phyloP scores from a whole-genome alignment of 257 asterid species.

The Solanum bukasovii region DNA sequence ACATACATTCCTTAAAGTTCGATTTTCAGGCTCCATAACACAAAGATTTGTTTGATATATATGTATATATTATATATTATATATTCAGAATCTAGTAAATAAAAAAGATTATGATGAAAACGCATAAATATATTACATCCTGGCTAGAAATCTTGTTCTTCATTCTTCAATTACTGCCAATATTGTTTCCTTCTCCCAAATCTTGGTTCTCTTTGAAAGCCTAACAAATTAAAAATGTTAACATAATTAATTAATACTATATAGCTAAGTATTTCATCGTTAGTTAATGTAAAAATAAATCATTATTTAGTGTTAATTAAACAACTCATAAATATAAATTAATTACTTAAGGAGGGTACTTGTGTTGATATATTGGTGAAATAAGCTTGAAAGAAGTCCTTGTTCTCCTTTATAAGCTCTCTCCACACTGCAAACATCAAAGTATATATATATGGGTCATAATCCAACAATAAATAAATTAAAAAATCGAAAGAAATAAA shows the following conservation, averaged over 20 bases:
- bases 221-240: background rate
- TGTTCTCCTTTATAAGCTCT: slow-evolving; percentile 46
- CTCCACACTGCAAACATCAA: slow-evolving; percentile 47
- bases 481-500: too few relatives aligned
- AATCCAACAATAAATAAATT: background rate
- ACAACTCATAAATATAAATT: background rate
- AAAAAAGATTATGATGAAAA: background rate
- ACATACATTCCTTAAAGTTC: too few relatives aligned
- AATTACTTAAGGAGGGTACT: slow-evolving; percentile 18
- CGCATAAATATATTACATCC: background rate
- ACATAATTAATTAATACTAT: background rate
- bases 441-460: background rate
- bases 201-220: slow-evolving; percentile 9
- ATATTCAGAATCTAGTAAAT: background rate
- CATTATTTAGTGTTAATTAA: too few relatives aligned
- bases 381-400: slow-evolving; percentile 55
- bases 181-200: slow-evolving; percentile 24
- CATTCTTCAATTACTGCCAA: slow-evolving; percentile 10
- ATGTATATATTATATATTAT: too few relatives aligned
- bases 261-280: background rate
- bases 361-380: slow-evolving; percentile 30
- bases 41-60: too few relatives aligned
- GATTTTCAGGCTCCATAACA: too few relatives aligned
- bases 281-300: background rate
- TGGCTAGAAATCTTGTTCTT: background rate